Conservation (phyloP, 768 basidiomycete genomes). For the Mycena leptocephala region DNA sequence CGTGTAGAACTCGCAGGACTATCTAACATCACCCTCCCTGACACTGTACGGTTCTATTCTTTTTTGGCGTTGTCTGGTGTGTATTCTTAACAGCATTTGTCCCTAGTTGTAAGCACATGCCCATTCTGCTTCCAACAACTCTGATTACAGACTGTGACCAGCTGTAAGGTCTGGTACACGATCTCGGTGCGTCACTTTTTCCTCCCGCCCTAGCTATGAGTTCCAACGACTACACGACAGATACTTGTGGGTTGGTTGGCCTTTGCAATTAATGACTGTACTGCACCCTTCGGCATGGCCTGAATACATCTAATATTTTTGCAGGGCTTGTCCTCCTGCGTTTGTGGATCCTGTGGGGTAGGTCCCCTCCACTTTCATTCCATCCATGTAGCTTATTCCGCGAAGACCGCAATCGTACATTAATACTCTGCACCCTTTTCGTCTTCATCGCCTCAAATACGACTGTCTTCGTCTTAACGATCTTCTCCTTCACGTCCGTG, state of each 20-base stretch:
- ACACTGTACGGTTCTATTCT: not conserved
- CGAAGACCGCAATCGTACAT: conserved; percentile 16
- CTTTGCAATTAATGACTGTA: conserved; percentile 55
- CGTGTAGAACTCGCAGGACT: not conserved
- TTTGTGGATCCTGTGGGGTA: conserved; percentile 56
- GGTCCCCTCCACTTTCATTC: not conserved
- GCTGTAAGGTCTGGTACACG: conserved; percentile 14
- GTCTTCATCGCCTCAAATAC: not conserved
- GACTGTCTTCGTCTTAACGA: not conserved
- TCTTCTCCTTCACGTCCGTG: not conserved
- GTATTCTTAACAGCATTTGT: not conserved
- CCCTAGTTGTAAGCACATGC: conserved; percentile 12
- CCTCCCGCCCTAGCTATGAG: not conserved
- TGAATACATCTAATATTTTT: not conserved
- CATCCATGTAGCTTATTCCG: not conserved
- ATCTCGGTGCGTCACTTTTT: not conserved
- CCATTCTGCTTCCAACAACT: not conserved
- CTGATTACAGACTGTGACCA: not conserved
- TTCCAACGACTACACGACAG: conserved; percentile 29
- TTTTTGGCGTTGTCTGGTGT: not conserved
- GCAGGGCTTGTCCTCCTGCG: conserved; percentile 57
- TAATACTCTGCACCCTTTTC: conserved; percentile 13
- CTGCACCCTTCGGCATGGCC: not conserved
- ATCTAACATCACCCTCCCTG: not conserved
- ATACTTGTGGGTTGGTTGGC: conserved; percentile 52